Base-by-base conservation (phyloP, 495 filamentous ascomycete genomes). In the Penicillium atrosanguineum region DNA sequence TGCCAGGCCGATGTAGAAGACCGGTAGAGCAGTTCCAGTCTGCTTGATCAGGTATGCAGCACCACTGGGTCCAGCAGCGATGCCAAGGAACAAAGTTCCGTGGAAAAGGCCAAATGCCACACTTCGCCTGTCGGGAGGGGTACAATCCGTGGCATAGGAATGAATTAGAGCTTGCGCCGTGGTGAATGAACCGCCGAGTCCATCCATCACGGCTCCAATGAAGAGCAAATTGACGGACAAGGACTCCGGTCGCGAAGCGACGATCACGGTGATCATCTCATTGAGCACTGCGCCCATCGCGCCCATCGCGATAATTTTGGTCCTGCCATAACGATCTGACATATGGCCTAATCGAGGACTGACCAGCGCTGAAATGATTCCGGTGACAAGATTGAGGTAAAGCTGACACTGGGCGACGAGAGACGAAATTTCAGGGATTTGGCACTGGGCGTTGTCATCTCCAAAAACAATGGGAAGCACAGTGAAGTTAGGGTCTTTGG, bases 101-200 rank as follows among this genome's bases (percentile, higher is more conserved):
- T 97, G 90, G 54, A 96, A 87, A 57, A 89, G 90, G 3, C 88
- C 91, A 67, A 98, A 96, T 20, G 85, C 83, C n/a, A 94, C 87
- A 43, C 86, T 89, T 18, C 94, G 83, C 53, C 81, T 80, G 25
- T 85, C 83, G 0, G 90, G 88, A 15, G 84, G 74, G 12, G 94
- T 93, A 69, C 90, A 96, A 64, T 98, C 94, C 38, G 89, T 81
- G 6, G 86, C 87, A 65, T 97, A 98, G 0, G 93, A 87, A 62
- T 92, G 83, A 20, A 81, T 83, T 37, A 97, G 62, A 9, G 94
- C 88, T 75, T 90, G 87, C 3, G 81, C 84, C 1, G 87, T 80
- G 3, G 89, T 91, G 69, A 96, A 95, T 29, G 90, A 95, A 15
- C 93, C 94, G 18, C 84, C 83, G 0, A 97, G 60, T 1, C 93